These are phyloP conservation scores for Alternaria solani DNA, from an alignment of 2,329 filamentous ascomycete species.

Conservation along the genomic window DNA sequence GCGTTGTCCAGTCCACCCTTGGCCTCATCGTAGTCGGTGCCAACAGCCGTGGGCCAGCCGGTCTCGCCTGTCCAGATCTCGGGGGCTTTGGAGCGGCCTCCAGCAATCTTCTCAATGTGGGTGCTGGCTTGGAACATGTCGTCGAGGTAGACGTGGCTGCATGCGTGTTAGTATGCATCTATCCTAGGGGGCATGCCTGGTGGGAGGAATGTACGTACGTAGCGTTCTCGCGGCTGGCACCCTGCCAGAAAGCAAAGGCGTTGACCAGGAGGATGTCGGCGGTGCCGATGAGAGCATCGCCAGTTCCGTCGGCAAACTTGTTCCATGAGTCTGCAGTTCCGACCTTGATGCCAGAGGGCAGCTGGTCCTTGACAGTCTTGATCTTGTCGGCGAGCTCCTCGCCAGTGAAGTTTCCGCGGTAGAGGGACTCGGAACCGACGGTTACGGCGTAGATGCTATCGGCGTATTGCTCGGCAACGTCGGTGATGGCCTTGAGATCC, in stretches of 20 bases:
- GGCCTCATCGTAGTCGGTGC: conserved; percentile 68
- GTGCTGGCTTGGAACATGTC: conserved; percentile 70
- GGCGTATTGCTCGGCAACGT: conserved; percentile 58
- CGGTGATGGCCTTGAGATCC: conserved; percentile 67
- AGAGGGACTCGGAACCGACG: conserved; percentile 74
- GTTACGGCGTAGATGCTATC: conserved; percentile 73
- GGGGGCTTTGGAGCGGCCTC: conserved; percentile 60
- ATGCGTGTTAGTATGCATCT: not conserved
- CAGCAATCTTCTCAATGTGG: conserved; percentile 68
- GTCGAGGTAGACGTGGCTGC: conserved; percentile 66
- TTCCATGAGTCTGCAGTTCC: conserved; percentile 79
- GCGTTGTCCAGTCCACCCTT: conserved; percentile 68
- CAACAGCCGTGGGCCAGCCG: conserved; percentile 53
- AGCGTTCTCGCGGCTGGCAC: conserved; percentile 64
- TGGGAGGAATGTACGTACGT: conserved; percentile 39
- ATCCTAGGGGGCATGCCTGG: not conserved
- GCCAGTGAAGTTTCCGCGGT: conserved; percentile 72
- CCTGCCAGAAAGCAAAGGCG: conserved; percentile 78
- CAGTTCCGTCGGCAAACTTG: conserved; percentile 73
- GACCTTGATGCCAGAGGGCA: conserved; percentile 63
- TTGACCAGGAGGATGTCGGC: conserved; percentile 72
- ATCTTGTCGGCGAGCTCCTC: conserved; percentile 68
- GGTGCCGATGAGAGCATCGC: conserved; percentile 68
- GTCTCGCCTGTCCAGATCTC: conserved; percentile 62
- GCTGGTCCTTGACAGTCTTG: conserved; percentile 64